Base-by-base conservation (phyloP, 1,284 basidiomycete genomes). In the Lentinula novae-zelandiae region DNA sequence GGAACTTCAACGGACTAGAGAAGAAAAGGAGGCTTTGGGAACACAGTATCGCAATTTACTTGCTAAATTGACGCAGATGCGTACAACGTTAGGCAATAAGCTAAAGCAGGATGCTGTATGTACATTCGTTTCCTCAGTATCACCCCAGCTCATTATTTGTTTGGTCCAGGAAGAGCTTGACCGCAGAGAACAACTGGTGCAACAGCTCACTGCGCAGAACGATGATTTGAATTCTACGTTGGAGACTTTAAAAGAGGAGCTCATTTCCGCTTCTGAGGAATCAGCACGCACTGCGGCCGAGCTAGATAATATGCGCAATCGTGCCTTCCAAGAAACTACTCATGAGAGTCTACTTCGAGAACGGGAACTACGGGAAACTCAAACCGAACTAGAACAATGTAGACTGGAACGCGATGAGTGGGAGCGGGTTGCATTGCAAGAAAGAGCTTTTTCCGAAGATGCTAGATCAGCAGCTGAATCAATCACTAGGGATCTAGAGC, bases 31-130 rank as follows among this genome's bases (percentile, higher is more conserved):
- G 63, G 78, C 82, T 5, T 82, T 95, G 49, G 89, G 90, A 20
- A 76, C 85, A 20, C 95, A 98, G 72, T 97, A 99, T 75, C 85
- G 86, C 58, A 89, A 85, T 62, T 81, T 99, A 44, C 81, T 99
- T 5, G 85, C 87, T 52, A 98, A 96, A 75, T 79, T 99, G 53
- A 95, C 93, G 2, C 85, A 89, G 39, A 98, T 99, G 95, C 85
- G 96, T 13, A 92, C 88, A 33, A 93, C 93, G 4, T 81, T 99
- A 31, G 95, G 95, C 44, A 96, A 95, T 69, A 96, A 98, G 73
- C 79, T 99, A 60, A 88, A 92, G 72, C 93, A 97, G 73, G 97
- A 99, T 76, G 96, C 97, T 67, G 96, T 97, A 77, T 72, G 93
- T 86, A 56, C 58, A 60, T 40, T 27, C 2, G 20, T 20, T 13